phyloP scores from a whole-genome alignment of 306 rosid genomes.

The Astragalus membranaceus region DNA sequence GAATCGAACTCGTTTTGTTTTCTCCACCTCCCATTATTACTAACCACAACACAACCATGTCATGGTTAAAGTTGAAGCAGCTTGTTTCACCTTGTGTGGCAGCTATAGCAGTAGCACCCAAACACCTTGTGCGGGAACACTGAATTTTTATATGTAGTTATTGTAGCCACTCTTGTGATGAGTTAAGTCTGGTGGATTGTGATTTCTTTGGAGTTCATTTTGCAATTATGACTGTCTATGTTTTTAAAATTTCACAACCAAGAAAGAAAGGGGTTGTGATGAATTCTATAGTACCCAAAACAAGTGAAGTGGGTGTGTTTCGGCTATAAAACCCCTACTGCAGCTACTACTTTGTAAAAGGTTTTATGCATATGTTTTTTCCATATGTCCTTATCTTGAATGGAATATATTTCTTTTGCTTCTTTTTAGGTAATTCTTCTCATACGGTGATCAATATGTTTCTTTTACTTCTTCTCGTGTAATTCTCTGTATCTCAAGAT shows the following conservation, averaged over 20 bases:
- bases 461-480: not conserved
- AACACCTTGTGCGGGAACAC: no score
- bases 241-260: not conserved
- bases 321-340: not conserved
- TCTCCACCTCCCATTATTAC: no score
- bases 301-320: not conserved
- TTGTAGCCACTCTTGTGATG: not conserved
- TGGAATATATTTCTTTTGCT: not conserved
- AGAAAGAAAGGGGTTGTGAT: not conserved
- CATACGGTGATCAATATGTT: no score
- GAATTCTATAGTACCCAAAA: not conserved
- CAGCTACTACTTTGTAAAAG: not conserved
- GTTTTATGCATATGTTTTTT: not conserved
- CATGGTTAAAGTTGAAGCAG: no score
- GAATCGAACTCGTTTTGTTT: no score
- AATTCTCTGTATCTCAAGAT: not conserved
- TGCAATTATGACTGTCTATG: not conserved
- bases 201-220: not conserved
- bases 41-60: not conserved
- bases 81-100: no score
- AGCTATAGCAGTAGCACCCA: no score
- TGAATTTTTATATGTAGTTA: not conserved
- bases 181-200: not conserved
- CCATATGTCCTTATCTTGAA: not conserved
- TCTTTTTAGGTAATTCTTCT: not conserved